These are phyloP conservation scores for Pseudogymnoascus sp. DNA, from an alignment of 2,329 filamentous ascomycete species.

Conservation along the genomic window DNA sequence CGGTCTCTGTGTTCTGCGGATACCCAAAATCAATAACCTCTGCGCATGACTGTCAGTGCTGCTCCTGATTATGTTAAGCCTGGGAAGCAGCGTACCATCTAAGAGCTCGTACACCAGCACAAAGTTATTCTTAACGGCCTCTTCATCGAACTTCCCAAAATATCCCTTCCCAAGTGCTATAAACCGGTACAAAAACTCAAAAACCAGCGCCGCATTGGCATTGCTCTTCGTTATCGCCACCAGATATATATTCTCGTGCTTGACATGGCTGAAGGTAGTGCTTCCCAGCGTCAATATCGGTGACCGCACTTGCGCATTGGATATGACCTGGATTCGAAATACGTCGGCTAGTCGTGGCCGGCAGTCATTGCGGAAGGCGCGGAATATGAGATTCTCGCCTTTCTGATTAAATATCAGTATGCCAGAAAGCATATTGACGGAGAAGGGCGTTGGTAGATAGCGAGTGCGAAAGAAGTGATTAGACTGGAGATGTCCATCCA, in stretches of 20 bases:
- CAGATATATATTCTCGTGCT: conserved; percentile 97
- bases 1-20: conserved; percentile 96
- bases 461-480: conserved; percentile 7
- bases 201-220: conserved; percentile 94
- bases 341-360: conserved; percentile 95
- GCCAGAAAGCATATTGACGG: conserved; percentile 75
- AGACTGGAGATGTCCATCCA: background rate
- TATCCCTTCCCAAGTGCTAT: conserved; percentile 87
- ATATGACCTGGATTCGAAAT: conserved; percentile 99
- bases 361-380: conserved; percentile 97
- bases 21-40: conserved; percentile 99
- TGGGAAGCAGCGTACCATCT: conserved; percentile 53
- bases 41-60: conserved; percentile 29
- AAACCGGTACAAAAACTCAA: conserved; percentile 93
- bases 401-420: conserved; percentile 99
- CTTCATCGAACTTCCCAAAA: conserved; percentile 98
- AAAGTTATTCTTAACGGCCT: conserved; percentile 99
- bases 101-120: conserved; percentile 95
- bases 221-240: conserved; percentile 98
- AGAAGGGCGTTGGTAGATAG: conserved; percentile 11
- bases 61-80: background rate
- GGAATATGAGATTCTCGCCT: conserved; percentile 98
- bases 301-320: conserved; percentile 92
- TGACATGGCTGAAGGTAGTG: conserved; percentile 98
- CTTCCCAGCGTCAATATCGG: conserved; percentile 94